These are phyloP conservation scores for Colletotrichum ledebouriae DNA, from an alignment of 2,329 filamentous ascomycete genomes.

Conservation along the genomic window DNA sequence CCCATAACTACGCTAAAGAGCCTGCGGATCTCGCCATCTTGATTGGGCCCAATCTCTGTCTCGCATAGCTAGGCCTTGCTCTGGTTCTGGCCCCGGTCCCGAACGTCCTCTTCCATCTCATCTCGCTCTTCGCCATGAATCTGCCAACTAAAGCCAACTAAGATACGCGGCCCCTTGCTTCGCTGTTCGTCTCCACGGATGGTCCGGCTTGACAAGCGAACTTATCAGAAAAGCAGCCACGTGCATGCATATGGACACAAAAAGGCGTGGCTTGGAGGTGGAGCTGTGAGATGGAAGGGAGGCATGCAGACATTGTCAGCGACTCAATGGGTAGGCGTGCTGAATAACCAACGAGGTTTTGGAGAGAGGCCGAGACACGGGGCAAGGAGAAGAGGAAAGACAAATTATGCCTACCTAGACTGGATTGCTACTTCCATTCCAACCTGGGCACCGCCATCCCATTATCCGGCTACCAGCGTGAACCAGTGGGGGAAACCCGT, in stretches of 20 bases:
- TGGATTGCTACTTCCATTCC: no score
- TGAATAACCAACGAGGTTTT: neutral
- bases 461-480: slow-evolving; percentile 30
- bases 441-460: neutral
- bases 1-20: neutral
- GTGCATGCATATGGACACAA: neutral
- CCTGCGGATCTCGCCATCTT: no score
- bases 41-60: neutral
- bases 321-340: slow-evolving; percentile 1
- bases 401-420: neutral
- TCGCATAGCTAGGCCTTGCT: neutral
- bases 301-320: slow-evolving; percentile 11
- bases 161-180: neutral
- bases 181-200: neutral
- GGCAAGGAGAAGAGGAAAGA: slow-evolving; percentile 16
- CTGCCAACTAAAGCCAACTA: neutral
- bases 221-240: slow-evolving; percentile 7
- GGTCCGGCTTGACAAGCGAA: slow-evolving; percentile 1
- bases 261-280: slow-evolving; percentile 12
- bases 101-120: neutral
- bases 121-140: neutral
- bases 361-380: slow-evolving; percentile 4
- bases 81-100: neutral
- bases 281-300: neutral
- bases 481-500: slow-evolving; percentile 31